phyloP scores from a whole-genome alignment of 1,139 yeast species.

The Diutina sp. region DNA sequence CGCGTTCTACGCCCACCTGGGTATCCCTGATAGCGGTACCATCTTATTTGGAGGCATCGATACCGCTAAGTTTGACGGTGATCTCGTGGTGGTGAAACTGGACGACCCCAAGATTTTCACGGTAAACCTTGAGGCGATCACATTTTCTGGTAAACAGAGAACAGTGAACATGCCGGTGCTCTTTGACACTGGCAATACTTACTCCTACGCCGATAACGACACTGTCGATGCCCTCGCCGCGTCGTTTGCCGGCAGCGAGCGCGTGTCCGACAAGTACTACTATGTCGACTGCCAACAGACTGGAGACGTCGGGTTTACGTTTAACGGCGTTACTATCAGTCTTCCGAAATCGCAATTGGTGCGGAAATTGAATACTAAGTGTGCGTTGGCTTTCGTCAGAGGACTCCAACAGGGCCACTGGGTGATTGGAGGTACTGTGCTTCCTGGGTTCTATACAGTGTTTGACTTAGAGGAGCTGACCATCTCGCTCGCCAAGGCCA shows the following conservation, averaged over 20 bases:
- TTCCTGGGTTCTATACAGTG: slow-evolving; percentile 17
- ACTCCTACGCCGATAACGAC: background rate
- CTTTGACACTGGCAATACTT: background rate
- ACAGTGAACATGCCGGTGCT: background rate
- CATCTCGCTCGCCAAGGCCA: slow-evolving; percentile 16
- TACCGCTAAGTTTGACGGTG: background rate
- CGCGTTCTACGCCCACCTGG: background rate
- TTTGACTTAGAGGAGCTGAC: slow-evolving; percentile 16
- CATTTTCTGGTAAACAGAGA: background rate
- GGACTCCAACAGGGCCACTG: background rate
- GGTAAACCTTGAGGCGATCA: background rate
- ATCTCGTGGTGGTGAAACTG: background rate
- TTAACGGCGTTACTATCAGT: background rate
- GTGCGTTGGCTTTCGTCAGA: background rate
- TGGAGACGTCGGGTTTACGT: background rate
- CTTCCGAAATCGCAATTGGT: background rate
- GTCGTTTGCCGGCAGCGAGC: background rate
- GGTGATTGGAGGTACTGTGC: slow-evolving; percentile 17
- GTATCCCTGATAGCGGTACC: background rate
- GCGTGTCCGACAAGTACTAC: background rate
- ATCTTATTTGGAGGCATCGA: background rate
- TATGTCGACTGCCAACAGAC: background rate
- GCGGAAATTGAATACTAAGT: background rate
- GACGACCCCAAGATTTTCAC: background rate
- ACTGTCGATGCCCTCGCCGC: background rate